Percentiles rank a stretch among this genome's conserved stretches.
phyloP scores from a whole-genome alignment of 768 basidiomycete genomes.

The Boletus subparvulus region DNA sequence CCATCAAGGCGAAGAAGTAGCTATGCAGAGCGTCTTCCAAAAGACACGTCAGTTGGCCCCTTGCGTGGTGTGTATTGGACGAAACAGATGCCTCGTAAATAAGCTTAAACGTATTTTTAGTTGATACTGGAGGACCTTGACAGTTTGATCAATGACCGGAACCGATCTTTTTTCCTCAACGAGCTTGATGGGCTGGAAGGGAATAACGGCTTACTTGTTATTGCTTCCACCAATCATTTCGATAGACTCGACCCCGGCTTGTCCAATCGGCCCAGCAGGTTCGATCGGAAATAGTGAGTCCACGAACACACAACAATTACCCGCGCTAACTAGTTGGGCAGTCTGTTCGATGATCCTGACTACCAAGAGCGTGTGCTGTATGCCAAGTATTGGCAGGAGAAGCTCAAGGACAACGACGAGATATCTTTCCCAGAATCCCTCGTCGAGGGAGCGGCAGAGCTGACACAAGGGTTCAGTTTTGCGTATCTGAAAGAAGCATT shows the following conservation, averaged over 20 bases:
- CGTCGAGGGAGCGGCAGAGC: constrained; percentile 54
- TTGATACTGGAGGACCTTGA: constrained; percentile 66
- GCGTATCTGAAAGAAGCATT: constrained; percentile 90
- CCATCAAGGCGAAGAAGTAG: constrained; percentile 58
- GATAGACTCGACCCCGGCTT: constrained; percentile 76
- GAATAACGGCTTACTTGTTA: constrained; percentile 77
- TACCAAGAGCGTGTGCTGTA: constrained; percentile 64
- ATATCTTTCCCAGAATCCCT: constrained; percentile 69
- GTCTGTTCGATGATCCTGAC: constrained; percentile 72
- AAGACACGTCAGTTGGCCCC: constrained; percentile 72
- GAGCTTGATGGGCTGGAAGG: constrained; percentile 78
- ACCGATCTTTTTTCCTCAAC: constrained; percentile 87
- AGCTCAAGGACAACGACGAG: constrained; percentile 59
- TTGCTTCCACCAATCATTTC: constrained; percentile 83
- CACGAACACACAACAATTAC: neutral
- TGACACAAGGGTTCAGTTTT: constrained; percentile 74
- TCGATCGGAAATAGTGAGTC: constrained; percentile 82
- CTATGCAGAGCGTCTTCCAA: constrained; percentile 66
- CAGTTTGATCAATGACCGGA: constrained; percentile 72
- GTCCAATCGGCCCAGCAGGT: constrained; percentile 76
- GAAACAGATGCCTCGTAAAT: constrained; percentile 27
- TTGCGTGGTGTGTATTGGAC: constrained; percentile 55
- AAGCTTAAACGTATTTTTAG: constrained; percentile 5
- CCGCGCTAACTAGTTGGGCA: constrained; percentile 25
- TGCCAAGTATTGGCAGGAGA: constrained; percentile 77